These are phyloP conservation scores for Chlorociboria aeruginascens DNA, from an alignment of 495 filamentous ascomycete genomes.

Conservation along the genomic window DNA sequence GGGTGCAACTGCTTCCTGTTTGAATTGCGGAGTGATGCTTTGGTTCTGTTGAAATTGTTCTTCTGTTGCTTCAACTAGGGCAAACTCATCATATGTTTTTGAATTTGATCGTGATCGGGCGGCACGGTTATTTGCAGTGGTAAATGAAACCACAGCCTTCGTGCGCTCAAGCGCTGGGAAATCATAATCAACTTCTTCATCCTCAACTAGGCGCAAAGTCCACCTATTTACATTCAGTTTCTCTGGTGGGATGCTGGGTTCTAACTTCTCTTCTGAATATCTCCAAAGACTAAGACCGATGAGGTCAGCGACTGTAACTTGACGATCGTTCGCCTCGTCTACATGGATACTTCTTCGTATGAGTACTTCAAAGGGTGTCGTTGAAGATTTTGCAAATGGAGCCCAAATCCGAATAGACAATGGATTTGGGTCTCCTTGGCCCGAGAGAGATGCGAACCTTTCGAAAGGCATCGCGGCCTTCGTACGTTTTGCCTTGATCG, in stretches of 20 bases:
- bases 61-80: conserved; percentile 68
- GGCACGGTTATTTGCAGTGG: conserved; percentile 72
- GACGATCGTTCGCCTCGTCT: conserved; percentile 44
- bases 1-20: conserved; percentile 39
- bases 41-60: conserved; percentile 70
- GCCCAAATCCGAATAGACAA: conserved; percentile 78
- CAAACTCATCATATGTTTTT: conserved; percentile 89
- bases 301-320: conserved; percentile 75
- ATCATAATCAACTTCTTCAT: conserved; percentile 86
- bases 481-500: conserved; percentile 64
- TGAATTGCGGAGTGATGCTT: conserved; percentile 57
- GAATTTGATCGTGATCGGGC: conserved; percentile 60
- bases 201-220: conserved; percentile 89
- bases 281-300: conserved; percentile 84
- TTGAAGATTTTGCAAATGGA: conserved; percentile 63
- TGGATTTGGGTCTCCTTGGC: conserved; percentile 71
- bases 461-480: conserved; percentile 78
- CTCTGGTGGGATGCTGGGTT: conserved; percentile 54
- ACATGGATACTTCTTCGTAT: conserved; percentile 66
- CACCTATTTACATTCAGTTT: conserved; percentile 84
- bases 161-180: conserved; percentile 78
- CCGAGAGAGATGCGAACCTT: conserved; percentile 72
- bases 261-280: conserved; percentile 69
- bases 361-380: conserved; percentile 57
- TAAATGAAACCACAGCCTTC: conserved; percentile 71